phyloP scores from a whole-genome alignment of 495 filamentous ascomycete genomes.

The Daldinia grandis region DNA sequence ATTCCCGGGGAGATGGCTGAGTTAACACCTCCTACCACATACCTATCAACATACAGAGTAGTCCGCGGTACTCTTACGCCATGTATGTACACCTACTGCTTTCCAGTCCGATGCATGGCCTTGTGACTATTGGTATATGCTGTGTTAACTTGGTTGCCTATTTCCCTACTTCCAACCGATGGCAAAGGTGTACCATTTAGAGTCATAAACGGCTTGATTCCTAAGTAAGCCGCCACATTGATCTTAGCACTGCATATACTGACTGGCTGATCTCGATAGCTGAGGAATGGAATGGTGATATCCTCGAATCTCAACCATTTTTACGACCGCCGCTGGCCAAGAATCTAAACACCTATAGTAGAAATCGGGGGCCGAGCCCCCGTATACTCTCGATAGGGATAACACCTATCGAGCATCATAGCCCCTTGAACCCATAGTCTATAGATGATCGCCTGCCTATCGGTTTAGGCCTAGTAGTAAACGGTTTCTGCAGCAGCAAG shows the following conservation, averaged over 20 bases:
- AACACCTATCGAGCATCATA: neutral
- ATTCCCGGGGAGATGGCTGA: neutral
- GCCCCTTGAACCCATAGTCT: neutral
- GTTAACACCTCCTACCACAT: neutral
- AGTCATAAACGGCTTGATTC: slow-evolving; percentile 9
- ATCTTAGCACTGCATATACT: neutral
- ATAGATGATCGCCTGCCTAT: neutral
- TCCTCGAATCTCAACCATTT: neutral
- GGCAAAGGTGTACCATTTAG: neutral
- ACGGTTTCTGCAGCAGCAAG: neutral
- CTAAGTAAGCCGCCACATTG: slow-evolving; percentile 24
- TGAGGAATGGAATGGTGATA: neutral
- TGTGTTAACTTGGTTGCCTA: neutral
- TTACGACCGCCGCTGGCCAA: neutral
- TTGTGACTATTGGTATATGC: slow-evolving; percentile 11
- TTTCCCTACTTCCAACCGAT: neutral
- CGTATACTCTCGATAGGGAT: neutral
- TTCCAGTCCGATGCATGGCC: slow-evolving; percentile 11
- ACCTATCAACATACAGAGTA: neutral
- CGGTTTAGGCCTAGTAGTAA: neutral
- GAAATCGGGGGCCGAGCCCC: neutral
- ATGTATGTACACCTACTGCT: neutral
- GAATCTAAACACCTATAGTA: neutral
- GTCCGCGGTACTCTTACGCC: neutral
- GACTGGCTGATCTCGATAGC: neutral